Base-by-base conservation (phyloP, 2,329 filamentous ascomycete genomes). In the Ascomycota sp. region DNA sequence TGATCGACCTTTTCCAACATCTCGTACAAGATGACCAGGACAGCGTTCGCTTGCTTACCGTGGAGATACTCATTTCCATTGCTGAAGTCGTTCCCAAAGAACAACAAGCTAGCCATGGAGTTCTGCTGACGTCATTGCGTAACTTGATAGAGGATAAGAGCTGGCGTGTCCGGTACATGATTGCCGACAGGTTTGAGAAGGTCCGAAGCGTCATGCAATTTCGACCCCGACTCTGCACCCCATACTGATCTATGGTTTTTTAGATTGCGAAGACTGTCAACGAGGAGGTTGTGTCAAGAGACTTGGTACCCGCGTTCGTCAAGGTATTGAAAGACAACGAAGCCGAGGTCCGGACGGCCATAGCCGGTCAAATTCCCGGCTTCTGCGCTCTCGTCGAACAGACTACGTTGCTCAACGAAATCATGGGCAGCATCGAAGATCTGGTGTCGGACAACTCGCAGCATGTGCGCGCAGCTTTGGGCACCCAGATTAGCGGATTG, bases 131-230 rank as follows among this genome's bases (percentile, higher is more conserved):
- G 33, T 83, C 86, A 31, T 61, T 98, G 49, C 76, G 89, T 47
- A 92, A 72, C 58, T 59, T 98, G 50, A 95, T 98, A 58, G 89
- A 93, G 49, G 89, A 98, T 56, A 98, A 95, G 71, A 95, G 89
- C 61, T 98, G 89, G 89, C 75, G 89, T 50, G 89, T 98, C 39
- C 73, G 89, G 53, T 98, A 95, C 58, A 98, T 98, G 89, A 89
- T 98, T 46, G 89, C 89, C 33, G 89, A 98, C 56, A 73, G 83
- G 52, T 98, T 93, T 50, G 89, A 98, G 58, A 93, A 95, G 77
- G 82, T 82, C 16, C 16, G 16, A 3, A 21, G 16, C 5, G 16
- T 3, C 16, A 50, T 33, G 50, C 34, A 35, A 24, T 27, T 1
- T 16, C 7, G 11, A 9, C 26, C 9, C 11, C 25, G 8, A 5